Evolutionary conservation across 1,284 basidiomycete genomes (phyloP), one percentile per base, ranked within the genome.

Genomic region (Agaricales sp.): DNA sequence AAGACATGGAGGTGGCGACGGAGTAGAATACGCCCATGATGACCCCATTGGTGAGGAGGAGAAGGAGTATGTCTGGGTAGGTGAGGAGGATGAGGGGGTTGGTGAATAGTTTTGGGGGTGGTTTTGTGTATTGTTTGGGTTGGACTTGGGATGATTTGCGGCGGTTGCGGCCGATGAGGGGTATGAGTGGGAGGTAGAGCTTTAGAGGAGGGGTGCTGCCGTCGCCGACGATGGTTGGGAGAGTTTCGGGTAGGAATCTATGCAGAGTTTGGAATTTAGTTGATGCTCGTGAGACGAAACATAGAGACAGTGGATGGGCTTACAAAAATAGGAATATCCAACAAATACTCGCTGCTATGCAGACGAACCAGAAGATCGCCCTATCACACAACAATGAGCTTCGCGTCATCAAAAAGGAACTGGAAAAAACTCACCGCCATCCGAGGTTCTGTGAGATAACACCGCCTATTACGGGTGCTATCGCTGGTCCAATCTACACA

Each of bases 331-430:
- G 70, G 25, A 71, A 59, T 3, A 83, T 38, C 23, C 77, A 66
- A 55, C 79, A 80, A 3, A 67, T 53, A 1, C 69, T 75, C 4
- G 81, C 69, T 0, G 75, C 59, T 2, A 87, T 88, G 50, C 74
- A 75, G 4, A 90, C 63, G 58, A 90, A 85, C 85, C 85, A 90
- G 60, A 91, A 91, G 19, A 90, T 84, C 2, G 83, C 70, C 57
- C 86, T 81, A 44, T 19, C 86, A 21, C 82, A n/a, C n/a, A n/a
- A n/a, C n/a, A n/a, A n/a, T n/a, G n/a, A n/a, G n/a, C n/a, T n/a
- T n/a, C n/a, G n/a, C n/a, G n/a, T n/a, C n/a, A n/a, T n/a, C n/a
- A n/a, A n/a, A n/a, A n/a, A n/a, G n/a, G n/a, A n/a, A n/a, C 2
- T 44, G 21, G 22, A 4, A 45, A 35, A 47, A 3, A 48, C 66